phyloP scores from a whole-genome alignment of 1,284 basidiomycete genomes.

The Cutaneotrichosporon sp. region DNA sequence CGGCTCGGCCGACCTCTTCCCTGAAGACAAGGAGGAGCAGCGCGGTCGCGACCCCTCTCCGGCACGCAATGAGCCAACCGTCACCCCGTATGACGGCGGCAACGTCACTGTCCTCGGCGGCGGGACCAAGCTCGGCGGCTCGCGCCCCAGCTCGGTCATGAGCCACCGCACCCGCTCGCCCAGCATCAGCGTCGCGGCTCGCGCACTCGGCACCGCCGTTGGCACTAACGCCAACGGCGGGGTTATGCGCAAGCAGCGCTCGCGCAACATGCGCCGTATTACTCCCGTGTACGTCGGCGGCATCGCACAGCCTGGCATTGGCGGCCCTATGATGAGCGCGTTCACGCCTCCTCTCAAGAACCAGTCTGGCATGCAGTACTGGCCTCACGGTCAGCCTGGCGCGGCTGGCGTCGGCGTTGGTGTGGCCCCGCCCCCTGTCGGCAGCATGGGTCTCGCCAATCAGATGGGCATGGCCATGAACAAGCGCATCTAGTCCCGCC shows the following conservation, averaged over 20 bases:
- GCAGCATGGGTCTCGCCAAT: not conserved
- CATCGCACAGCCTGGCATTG: conserved; percentile 46
- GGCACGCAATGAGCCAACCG: conserved; percentile 35
- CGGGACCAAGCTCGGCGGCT: conserved; percentile 53
- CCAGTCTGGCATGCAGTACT: conserved; percentile 3
- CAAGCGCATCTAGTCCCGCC: conserved; percentile 14
- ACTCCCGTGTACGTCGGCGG: conserved; percentile 50
- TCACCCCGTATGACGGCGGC: conserved; percentile 54
- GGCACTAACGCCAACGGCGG: conserved; percentile 37
- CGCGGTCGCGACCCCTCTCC: conserved; percentile 29
- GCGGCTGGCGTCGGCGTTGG: conserved; percentile 34
- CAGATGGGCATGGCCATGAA: conserved; percentile 19
- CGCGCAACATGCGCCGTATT: conserved; percentile 40
- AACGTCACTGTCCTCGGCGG: conserved; percentile 55
- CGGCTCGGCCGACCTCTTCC: conserved; percentile 42
- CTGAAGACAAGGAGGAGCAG: conserved; percentile 23
- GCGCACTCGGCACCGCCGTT: conserved; percentile 42
- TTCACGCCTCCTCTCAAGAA: conserved; percentile 22
- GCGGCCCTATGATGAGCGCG: conserved; percentile 42
- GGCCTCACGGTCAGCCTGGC: conserved; percentile 22
- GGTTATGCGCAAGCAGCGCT: conserved; percentile 36
- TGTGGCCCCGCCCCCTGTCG: conserved; percentile 31
- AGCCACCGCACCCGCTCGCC: conserved; percentile 45
- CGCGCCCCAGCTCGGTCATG: conserved; percentile 36
- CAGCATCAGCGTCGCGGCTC: conserved; percentile 44